Conservation (phyloP, 2,329 filamentous ascomycete species). For the Helotiales sp. region DNA sequence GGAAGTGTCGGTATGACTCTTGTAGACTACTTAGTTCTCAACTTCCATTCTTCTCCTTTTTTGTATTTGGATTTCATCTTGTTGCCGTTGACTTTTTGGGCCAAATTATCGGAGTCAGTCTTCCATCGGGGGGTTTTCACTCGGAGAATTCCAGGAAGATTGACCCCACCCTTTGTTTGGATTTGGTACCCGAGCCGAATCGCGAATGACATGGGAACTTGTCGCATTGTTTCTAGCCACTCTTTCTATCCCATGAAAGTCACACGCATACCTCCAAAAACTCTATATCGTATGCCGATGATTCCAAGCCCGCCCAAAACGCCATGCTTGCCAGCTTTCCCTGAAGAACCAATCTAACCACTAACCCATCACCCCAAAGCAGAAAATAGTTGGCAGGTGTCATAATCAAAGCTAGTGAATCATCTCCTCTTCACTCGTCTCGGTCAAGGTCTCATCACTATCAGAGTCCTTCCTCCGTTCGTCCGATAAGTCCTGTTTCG, state of each 20-base stretch:
- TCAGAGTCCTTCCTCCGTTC: conserved; percentile 17
- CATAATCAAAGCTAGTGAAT: conserved; percentile 24
- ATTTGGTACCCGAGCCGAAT: neutral
- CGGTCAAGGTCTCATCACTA: conserved; percentile 31
- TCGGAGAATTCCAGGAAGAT: neutral
- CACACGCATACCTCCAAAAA: neutral
- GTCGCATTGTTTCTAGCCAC: neutral
- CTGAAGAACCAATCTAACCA: neutral
- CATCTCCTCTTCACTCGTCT: conserved; percentile 37
- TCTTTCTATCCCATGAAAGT: neutral
- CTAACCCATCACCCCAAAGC: neutral
- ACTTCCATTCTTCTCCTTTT: neutral
- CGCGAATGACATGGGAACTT: neutral
- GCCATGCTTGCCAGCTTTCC: conserved; percentile 12
- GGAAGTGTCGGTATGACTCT: conserved; percentile 9
- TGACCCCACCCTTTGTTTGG: neutral
- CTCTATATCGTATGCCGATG: neutral
- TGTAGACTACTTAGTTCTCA: neutral
- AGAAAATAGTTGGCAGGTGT: neutral
- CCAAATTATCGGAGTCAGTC: neutral
- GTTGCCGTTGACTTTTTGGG: neutral
- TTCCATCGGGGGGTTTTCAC: neutral
- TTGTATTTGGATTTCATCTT: neutral
- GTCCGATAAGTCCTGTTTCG: conserved; percentile 12
- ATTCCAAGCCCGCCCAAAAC: conserved; percentile 5